These are phyloP conservation scores for Picochlorum sp. DNA, from an alignment of 139 green algal species.

Conservation along the genomic window DNA sequence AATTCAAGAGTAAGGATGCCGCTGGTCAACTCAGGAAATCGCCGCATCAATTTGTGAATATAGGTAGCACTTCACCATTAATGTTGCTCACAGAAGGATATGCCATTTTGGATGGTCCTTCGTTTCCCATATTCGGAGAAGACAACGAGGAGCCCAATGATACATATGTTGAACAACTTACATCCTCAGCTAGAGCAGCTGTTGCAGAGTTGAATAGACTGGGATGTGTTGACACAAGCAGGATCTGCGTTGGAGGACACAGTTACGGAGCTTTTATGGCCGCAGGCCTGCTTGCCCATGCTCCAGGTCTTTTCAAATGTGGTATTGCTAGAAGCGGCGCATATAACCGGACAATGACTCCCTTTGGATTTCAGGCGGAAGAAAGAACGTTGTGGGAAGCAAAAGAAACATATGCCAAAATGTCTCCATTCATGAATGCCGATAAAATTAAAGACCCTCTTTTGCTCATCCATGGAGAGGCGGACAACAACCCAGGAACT, in stretches of 20 bases:
- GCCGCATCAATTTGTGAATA: slow-evolving; percentile 79
- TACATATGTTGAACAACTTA: slow-evolving; percentile 94
- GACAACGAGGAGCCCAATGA: slow-evolving; percentile 88
- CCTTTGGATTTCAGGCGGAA: slow-evolving; percentile 96
- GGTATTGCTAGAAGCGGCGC: slow-evolving; percentile 74
- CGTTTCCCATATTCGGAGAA: slow-evolving; percentile 81
- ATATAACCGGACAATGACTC: slow-evolving; percentile 94
- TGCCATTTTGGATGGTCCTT: slow-evolving; percentile 87
- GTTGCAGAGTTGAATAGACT: slow-evolving; percentile 62
- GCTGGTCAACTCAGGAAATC: slow-evolving; percentile 81
- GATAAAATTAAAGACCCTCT: slow-evolving; percentile 90
- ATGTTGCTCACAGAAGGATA: slow-evolving; percentile 84
- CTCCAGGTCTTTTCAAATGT: slow-evolving; percentile 81
- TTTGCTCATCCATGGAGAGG: slow-evolving; percentile 93
- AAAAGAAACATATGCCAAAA: slow-evolving; percentile 79
- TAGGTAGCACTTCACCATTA: slow-evolving; percentile 71
- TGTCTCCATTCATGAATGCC: slow-evolving; percentile 84
- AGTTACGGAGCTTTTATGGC: slow-evolving; percentile 88
- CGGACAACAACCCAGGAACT: slow-evolving; percentile 91
- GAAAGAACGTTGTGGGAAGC: slow-evolving; percentile 93
- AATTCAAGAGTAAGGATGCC: slow-evolving; percentile 88
- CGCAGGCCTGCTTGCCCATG: slow-evolving; percentile 79
- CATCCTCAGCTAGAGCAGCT: slow-evolving; percentile 52
- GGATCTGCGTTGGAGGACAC: slow-evolving; percentile 85
- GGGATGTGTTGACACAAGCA: slow-evolving; percentile 65